Evolutionary conservation across 495 filamentous ascomycete species (phyloP), one percentile per base, ranked within the genome.

Genomic region (Hyaloscypha hepaticicola): DNA sequence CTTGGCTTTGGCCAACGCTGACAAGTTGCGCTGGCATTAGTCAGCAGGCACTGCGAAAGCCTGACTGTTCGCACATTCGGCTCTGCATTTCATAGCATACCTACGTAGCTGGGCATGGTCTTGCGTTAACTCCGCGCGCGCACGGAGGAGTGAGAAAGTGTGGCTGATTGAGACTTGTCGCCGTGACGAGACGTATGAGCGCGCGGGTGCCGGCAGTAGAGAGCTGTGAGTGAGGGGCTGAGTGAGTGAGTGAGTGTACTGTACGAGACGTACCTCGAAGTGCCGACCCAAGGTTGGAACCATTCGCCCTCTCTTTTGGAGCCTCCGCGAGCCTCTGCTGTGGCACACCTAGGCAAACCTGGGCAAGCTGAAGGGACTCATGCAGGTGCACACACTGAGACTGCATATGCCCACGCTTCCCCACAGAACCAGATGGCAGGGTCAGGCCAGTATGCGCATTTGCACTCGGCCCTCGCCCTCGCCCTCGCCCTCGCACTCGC

Each of bases 281-380:
- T n/a, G n/a, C n/a, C n/a, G n/a, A n/a, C n/a, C n/a, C n/a, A n/a
- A n/a, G n/a, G n/a, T n/a, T n/a, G n/a, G n/a, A n/a, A n/a, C n/a
- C n/a, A n/a, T n/a, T n/a, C n/a, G n/a, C n/a, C n/a, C 38, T 19
- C 8, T 8, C 8, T 53, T 53, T 24, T 53, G n/a, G 8, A n/a
- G n/a, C n/a, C n/a, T 53, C n/a, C n/a, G 21, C 19, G 21, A 24
- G 26, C 26, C 50, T 25, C 19, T 53, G 50, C 19, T 16, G 19
- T 8, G 38, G 19, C 38, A 8, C 38, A 45, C 19, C 38, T 19
- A 45, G 38, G 38, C 38, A 45, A 45, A 19, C 50, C 26, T 53
- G 50, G 31, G 38, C 38, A 45, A 45, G 38, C 50, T 53, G 50
- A 53, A 7, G 38, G 38, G 38, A 45, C 38, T 45, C 38, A 45